Base-by-base conservation (phyloP, 345 rosid species). In the Euclidium syriacum region DNA sequence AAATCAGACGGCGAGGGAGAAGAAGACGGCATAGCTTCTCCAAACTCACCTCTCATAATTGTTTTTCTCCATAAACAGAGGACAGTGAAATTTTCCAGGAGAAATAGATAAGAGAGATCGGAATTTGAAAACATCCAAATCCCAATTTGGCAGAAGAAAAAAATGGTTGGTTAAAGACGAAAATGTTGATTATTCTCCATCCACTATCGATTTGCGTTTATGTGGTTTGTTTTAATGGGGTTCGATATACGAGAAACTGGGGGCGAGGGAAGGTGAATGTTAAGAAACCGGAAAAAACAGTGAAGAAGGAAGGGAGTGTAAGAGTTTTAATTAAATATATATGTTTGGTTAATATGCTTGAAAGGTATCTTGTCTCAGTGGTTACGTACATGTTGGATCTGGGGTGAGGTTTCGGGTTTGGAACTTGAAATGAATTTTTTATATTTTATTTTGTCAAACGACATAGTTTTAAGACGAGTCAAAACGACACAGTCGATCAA, bases 1-100 rank as follows among this genome's bases (percentile, higher is more conserved):
- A 52, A n/a, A 68, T 65, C 77, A 2, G 77, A 75, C 25, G 62
- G 66, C 3, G 66, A 50, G n/a, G 30, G 66, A 68, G 14, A 64
- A 23, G 20, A 50, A 36, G 48, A 4, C 3, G 43, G 56, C 6
- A 15, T 30, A 43, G 61, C 11, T 50, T 58, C 72, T 40, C 33
- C 40, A 12, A 6, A 53, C 35, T 60, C 26, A 42, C 35, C 33
- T 61, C 67, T 61, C 62, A 6, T 60, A 39, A 41, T 68, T 25
- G n/a, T n/a, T n/a, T n/a, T n/a, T n/a, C n/a, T n/a, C n/a, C n/a
- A n/a, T n/a, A n/a, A n/a, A n/a, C n/a, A n/a, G n/a, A n/a, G n/a
- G n/a, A n/a, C n/a, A n/a, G n/a, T n/a, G n/a, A 39, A 15, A 14
- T 7, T n/a, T n/a, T n/a, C 19, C 3, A 15, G 16, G 48, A 39